These are phyloP conservation scores for Neofusicoccum cordaticola DNA, from an alignment of 2,329 filamentous ascomycete genomes.

Conservation along the genomic window DNA sequence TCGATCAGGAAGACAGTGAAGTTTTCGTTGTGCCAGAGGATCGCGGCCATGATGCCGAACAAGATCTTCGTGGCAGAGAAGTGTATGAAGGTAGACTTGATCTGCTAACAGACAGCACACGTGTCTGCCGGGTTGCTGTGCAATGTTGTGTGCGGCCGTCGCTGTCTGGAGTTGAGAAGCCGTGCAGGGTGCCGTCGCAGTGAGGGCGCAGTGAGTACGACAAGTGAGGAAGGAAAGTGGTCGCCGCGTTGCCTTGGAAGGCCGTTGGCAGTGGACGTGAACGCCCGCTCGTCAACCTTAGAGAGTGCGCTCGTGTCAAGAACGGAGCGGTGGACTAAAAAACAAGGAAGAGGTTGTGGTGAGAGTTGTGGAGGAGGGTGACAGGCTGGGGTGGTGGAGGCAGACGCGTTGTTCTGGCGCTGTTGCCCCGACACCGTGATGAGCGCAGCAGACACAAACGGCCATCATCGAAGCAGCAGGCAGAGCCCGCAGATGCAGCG, in stretches of 20 bases:
- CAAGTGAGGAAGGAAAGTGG: neutral
- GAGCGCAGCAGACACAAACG: neutral
- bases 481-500: neutral
- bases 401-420: neutral
- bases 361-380: neutral
- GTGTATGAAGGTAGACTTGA: neutral
- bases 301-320: neutral
- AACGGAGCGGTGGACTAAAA: neutral
- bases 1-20: conserved; percentile 61
- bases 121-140: neutral
- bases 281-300: neutral
- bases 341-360: neutral
- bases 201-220: neutral
- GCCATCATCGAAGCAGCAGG: neutral
- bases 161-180: neutral
- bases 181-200: neutral
- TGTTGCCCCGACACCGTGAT: neutral
- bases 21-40: conserved; percentile 55
- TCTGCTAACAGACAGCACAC: too few species aligned
- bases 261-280: neutral
- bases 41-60: conserved; percentile 22
- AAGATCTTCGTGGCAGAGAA: neutral
- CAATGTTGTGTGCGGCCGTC: neutral
- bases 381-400: neutral
- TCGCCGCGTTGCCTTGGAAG: neutral